Conservation (phyloP, 805 yeast species). For the Vanderwaltozyma yarrowii region DNA sequence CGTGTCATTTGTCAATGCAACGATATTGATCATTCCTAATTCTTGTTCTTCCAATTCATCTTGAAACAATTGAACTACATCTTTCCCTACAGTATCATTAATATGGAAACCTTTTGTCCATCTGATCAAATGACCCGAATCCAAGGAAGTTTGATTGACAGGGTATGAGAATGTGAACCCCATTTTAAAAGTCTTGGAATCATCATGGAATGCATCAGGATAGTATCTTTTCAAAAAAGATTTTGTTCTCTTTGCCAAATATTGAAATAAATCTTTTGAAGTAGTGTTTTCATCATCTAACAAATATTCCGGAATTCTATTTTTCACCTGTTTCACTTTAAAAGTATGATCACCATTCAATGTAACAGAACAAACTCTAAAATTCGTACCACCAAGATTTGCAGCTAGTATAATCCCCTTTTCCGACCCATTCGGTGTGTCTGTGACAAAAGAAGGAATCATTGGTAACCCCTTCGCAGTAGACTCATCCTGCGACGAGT, state of each 20-base stretch:
- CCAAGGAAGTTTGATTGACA: slow-evolving; percentile 71
- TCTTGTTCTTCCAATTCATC: slow-evolving; percentile 47
- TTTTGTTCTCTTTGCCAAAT: slow-evolving; percentile 60
- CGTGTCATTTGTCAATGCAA: slow-evolving; percentile 91
- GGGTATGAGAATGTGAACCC: slow-evolving; percentile 97
- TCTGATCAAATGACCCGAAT: slow-evolving; percentile 71
- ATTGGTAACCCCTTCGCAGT: slow-evolving; percentile 51
- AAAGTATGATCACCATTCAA: slow-evolving; percentile 71
- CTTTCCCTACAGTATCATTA: slow-evolving; percentile 74
- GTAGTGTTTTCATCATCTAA: slow-evolving; percentile 46
- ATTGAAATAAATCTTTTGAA: slow-evolving; percentile 57
- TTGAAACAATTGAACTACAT: slow-evolving; percentile 69
- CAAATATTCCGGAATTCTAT: slow-evolving; percentile 67
- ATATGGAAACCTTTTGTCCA: slow-evolving; percentile 96
- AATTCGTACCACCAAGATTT: slow-evolving; percentile 93
- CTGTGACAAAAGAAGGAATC: slow-evolving; percentile 88
- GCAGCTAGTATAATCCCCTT: slow-evolving; percentile 79
- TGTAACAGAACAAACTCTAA: slow-evolving; percentile 82
- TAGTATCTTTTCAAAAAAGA: slow-evolving; percentile 61
- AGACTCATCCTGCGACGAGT: slow-evolving; percentile 20
- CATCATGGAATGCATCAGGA: slow-evolving; percentile 29
- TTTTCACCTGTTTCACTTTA: slow-evolving; percentile 62
- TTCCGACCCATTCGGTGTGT: slow-evolving; percentile 81
- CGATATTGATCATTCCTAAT: slow-evolving; percentile 52
- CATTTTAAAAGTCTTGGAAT: slow-evolving; percentile 39